These are phyloP conservation scores for Amphichorda felina DNA, from an alignment of 2,329 filamentous ascomycete genomes.

Conservation along the genomic window DNA sequence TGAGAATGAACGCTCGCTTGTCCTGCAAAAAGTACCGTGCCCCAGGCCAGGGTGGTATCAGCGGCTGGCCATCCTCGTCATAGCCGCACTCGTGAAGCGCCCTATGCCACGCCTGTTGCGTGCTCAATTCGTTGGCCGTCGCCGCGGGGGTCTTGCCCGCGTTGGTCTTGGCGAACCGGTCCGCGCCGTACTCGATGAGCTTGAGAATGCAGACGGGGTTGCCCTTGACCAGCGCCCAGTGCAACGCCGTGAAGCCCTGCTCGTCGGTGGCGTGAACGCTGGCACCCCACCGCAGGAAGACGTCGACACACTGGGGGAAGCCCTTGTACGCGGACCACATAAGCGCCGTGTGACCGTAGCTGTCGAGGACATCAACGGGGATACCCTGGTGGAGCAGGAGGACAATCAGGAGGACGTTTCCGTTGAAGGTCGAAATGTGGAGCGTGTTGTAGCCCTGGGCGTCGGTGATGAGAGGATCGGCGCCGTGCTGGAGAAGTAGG, in stretches of 20 bases:
- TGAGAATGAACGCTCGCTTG: constrained; percentile 63
- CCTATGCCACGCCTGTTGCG: constrained; percentile 66
- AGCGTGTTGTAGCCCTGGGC: constrained; percentile 96
- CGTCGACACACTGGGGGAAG: constrained; percentile 79
- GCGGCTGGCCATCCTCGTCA: constrained; percentile 62
- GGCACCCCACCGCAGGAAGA: constrained; percentile 90
- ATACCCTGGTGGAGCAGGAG: constrained; percentile 92
- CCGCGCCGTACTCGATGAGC: constrained; percentile 87
- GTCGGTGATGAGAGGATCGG: constrained; percentile 85
- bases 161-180: constrained; percentile 80
- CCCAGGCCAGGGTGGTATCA: constrained; percentile 57
- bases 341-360: constrained; percentile 81
- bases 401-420: constrained; percentile 81
- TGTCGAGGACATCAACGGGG: constrained; percentile 81
- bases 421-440: constrained; percentile 93
- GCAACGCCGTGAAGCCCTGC: constrained; percentile 84
- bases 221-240: constrained; percentile 95
- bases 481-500: constrained; percentile 79
- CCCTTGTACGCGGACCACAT: constrained; percentile 99
- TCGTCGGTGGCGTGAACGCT: constrained; percentile 86
- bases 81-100: constrained; percentile 79
- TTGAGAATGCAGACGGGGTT: constrained; percentile 84
- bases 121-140: constrained; percentile 86
- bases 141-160: constrained; percentile 83
- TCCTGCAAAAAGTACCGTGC: constrained; percentile 66